These are phyloP conservation scores for Apiospora sp. DNA, from an alignment of 2,329 filamentous ascomycete genomes.

Conservation along the genomic window DNA sequence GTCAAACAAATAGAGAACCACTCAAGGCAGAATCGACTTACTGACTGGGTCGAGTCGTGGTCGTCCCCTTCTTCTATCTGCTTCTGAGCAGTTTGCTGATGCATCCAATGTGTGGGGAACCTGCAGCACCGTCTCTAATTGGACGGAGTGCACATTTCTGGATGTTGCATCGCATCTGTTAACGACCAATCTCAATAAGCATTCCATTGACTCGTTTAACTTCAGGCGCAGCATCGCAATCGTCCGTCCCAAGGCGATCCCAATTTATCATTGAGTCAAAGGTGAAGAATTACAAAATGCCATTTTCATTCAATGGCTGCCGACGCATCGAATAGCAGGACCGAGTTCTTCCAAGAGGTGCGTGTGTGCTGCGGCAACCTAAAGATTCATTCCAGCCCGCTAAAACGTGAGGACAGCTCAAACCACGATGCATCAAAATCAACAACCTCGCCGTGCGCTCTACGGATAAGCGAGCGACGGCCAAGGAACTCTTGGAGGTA, in stretches of 20 bases:
- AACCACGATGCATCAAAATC: constrained; percentile 67
- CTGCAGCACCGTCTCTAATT: background rate
- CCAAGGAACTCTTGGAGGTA: constrained; percentile 55
- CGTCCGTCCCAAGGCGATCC: too few relatives aligned
- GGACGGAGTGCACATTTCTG: background rate
- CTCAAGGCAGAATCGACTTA: background rate
- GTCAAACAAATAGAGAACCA: background rate
- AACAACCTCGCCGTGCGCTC: constrained; percentile 64
- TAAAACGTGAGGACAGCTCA: constrained; percentile 55
- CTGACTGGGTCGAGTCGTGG: background rate
- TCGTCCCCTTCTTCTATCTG: background rate
- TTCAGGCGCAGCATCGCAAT: background rate
- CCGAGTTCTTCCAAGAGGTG: constrained; percentile 44
- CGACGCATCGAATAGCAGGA: constrained; percentile 32
- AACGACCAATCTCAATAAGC: background rate
- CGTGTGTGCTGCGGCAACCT: background rate
- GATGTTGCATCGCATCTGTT: background rate
- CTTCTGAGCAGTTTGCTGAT: constrained; percentile 11
- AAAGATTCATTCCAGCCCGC: constrained; percentile 8
- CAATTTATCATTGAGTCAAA: background rate
- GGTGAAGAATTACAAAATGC: background rate
- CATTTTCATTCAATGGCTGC: constrained; percentile 21
- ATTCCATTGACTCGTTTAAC: background rate
- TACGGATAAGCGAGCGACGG: constrained; percentile 49
- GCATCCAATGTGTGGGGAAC: constrained; percentile 9